These are phyloP conservation scores for Apophysomyces trapeziformis DNA, from an alignment of 371 early-diverging fungal genomes.

Conservation along the genomic window DNA sequence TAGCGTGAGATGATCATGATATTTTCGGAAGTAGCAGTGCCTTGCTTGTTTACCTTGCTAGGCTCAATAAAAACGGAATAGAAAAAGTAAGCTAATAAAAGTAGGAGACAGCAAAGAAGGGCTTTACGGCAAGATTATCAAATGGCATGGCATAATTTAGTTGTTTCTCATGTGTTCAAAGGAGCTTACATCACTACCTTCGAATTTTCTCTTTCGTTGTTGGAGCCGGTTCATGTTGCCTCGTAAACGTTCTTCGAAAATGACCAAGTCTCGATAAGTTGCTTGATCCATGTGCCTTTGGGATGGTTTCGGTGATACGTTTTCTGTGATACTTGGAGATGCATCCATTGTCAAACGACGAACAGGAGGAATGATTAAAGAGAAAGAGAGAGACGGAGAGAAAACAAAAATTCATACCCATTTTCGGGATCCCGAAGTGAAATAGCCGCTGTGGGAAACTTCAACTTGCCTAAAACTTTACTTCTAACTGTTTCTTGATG, in stretches of 20 bases:
- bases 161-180: not conserved
- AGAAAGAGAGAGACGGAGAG: too few relatives aligned
- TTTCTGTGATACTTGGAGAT: not conserved
- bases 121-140: slow-evolving; percentile 21
- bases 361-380: too few relatives aligned
- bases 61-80: slow-evolving; percentile 58
- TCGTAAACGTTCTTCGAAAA: slow-evolving; percentile 71
- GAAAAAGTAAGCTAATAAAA: slow-evolving; percentile 45
- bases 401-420: too few relatives aligned
- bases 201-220: slow-evolving; percentile 66
- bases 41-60: slow-evolving; percentile 42
- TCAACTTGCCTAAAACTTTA: too few relatives aligned
- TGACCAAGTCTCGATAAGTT: slow-evolving; percentile 67
- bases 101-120: slow-evolving; percentile 34
- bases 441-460: too few relatives aligned
- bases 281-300: slow-evolving; percentile 37
- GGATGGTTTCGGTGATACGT: slow-evolving; percentile 1
- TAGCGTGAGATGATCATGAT: not conserved
- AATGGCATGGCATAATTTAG: not conserved
- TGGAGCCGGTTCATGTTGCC: slow-evolving; percentile 60
- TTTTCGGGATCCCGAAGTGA: too few relatives aligned
- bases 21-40: not conserved
- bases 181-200: slow-evolving; percentile 45
- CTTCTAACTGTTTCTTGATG: too few relatives aligned
- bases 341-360: not conserved